phyloP scores from a whole-genome alignment of 2,329 filamentous ascomycete species.

The Ascochyta lentis region DNA sequence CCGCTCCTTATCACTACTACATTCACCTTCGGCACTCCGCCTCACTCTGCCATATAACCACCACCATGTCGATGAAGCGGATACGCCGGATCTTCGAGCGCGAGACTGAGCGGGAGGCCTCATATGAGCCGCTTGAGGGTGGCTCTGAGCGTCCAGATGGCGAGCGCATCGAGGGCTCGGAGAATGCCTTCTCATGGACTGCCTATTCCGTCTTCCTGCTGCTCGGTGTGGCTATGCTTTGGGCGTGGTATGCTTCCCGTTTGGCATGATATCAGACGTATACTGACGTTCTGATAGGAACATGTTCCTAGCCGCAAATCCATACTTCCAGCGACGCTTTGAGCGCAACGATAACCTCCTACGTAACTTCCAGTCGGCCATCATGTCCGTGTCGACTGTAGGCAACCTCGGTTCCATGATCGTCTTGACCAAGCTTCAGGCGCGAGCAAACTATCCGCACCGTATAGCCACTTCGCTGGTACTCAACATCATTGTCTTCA shows the following conservation, averaged over 20 bases:
- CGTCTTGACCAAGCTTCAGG: constrained; percentile 79
- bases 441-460: constrained; percentile 82
- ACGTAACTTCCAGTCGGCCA: constrained; percentile 85
- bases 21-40: constrained; percentile 14
- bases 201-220: constrained; percentile 87
- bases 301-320: constrained; percentile 95
- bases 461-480: constrained; percentile 80
- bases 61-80: constrained; percentile 43
- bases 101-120: constrained; percentile 28
- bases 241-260: constrained; percentile 77
- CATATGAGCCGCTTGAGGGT: constrained; percentile 50
- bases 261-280: too few relatives aligned
- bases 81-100: constrained; percentile 41
- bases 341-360: constrained; percentile 72
- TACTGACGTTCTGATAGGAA: constrained; percentile 68
- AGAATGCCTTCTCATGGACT: constrained; percentile 73
- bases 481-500: constrained; percentile 79
- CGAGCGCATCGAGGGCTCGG: constrained; percentile 38
- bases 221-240: constrained; percentile 91
- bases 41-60: constrained; percentile 5
- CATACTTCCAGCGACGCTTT: constrained; percentile 90
- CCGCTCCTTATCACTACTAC: constrained; percentile 18
- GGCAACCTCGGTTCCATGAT: constrained; percentile 81
- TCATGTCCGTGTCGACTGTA: constrained; percentile 83
- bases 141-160: constrained; percentile 45